A percentile compares a stretch with the other conserved stretches of the same genome.
phyloP scores from a whole-genome alignment of 495 filamentous ascomycete genomes.

The Beverwykella pulmonaria region DNA sequence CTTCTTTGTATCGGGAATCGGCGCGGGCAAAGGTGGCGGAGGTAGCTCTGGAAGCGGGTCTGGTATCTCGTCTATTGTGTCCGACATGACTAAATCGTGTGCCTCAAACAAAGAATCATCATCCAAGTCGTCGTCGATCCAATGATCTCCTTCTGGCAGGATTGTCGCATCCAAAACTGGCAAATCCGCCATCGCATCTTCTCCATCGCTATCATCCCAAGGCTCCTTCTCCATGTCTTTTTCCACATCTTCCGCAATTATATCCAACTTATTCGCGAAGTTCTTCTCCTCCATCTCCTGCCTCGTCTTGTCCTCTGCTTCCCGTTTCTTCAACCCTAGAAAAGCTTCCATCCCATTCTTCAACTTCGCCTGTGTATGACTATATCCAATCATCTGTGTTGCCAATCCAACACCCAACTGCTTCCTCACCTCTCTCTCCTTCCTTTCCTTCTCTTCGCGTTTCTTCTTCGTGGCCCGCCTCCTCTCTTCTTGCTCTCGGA shows the following conservation, averaged over 20 bases:
- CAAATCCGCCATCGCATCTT: conserved; percentile 3
- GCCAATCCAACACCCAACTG: conserved; percentile 36
- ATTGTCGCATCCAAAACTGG: neutral
- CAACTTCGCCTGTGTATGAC: conserved; percentile 35
- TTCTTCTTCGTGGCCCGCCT: conserved; percentile 18
- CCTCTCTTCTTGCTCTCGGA: conserved; percentile 34
- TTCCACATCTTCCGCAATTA: neutral
- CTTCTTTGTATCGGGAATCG: neutral
- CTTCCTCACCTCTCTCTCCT: conserved; percentile 28
- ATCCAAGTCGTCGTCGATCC: conserved; percentile 23
- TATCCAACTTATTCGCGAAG: conserved; percentile 2
- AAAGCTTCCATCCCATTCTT: conserved; percentile 40
- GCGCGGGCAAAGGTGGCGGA: neutral
- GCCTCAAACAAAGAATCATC: conserved; percentile 29
- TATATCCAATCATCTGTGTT: conserved; percentile 40
- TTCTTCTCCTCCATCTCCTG: neutral
- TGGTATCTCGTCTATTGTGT: conserved; percentile 17
- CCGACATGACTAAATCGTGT: conserved; percentile 19
- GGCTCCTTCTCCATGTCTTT: conserved; percentile 30
- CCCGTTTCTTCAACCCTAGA: conserved; percentile 22
- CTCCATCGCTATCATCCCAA: conserved; percentile 34
- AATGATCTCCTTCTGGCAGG: neutral
- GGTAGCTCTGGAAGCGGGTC: neutral
- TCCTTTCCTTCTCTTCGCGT: conserved; percentile 31
- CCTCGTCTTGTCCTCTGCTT: conserved; percentile 6